Conservation (phyloP, 768 basidiomycete genomes). For the Plicaturopsis crispa region DNA sequence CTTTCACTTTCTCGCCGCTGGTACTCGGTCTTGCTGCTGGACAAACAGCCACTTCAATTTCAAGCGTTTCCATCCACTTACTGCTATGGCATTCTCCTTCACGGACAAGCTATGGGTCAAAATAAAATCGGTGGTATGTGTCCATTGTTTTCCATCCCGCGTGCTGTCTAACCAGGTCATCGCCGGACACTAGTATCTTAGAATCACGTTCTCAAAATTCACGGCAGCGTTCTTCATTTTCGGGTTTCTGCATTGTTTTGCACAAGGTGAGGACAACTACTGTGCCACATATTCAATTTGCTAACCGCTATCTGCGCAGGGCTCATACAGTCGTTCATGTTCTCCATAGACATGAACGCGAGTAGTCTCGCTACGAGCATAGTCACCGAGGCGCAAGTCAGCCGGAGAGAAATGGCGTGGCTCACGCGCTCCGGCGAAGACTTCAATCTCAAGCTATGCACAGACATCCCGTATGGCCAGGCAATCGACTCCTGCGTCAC, state of each 20-base stretch:
- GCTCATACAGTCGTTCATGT: constrained; percentile 22
- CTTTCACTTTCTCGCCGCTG: too few species aligned
- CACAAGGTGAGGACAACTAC: too few species aligned
- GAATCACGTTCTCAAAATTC: constrained; percentile 23
- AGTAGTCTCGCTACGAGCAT: constrained; percentile 14
- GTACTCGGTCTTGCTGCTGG: too few species aligned
- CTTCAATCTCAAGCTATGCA: constrained; percentile 21
- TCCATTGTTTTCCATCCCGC: too few species aligned
- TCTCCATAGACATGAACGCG: constrained; percentile 18
- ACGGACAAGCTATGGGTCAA: too few species aligned
- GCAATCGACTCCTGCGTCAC: constrained; percentile 1
- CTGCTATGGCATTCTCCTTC: too few species aligned
- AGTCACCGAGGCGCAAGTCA: constrained; percentile 16
- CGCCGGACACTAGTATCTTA: constrained; percentile 14
- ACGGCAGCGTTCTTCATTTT: constrained; percentile 24
- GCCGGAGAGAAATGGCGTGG: constrained; percentile 14
- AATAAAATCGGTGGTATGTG: too few species aligned
- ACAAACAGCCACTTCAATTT: too few species aligned
- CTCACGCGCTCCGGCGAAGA: constrained; percentile 12
- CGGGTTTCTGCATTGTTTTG: constrained; percentile 20
- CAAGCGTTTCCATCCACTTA: too few species aligned
- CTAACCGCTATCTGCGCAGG: too few species aligned
- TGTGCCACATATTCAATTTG: too few species aligned
- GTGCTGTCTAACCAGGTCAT: too few species aligned
- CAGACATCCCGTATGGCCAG: constrained; percentile 12